These are phyloP conservation scores for Herpetomonas samuelpessoai DNA, from an alignment of 208 protist genomes.

Conservation along the genomic window DNA sequence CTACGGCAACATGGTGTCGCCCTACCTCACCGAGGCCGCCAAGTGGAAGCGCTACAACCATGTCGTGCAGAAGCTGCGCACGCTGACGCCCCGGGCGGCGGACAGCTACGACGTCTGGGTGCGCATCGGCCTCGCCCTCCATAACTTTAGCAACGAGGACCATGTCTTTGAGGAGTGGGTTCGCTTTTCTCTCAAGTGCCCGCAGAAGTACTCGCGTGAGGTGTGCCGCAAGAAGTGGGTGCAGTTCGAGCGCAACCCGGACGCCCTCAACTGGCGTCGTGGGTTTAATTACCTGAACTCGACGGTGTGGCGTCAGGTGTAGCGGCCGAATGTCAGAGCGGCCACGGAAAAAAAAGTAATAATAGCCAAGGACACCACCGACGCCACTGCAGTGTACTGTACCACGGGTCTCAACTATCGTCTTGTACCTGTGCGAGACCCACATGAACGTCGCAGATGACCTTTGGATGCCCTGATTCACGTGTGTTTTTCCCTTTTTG, in stretches of 20 bases:
- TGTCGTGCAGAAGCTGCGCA: slow-evolving; percentile 54
- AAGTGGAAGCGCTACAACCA: slow-evolving; percentile 74
- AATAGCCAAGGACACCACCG: no score
- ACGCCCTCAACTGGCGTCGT: slow-evolving; percentile 78
- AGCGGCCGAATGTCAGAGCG: no score
- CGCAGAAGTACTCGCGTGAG: slow-evolving; percentile 77
- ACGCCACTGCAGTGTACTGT: no score
- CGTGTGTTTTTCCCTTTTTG: no score
- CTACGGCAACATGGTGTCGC: slow-evolving; percentile 76
- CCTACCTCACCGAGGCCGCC: slow-evolving; percentile 61
- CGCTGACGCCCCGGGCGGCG: slow-evolving; percentile 49
- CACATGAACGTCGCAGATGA: no score
- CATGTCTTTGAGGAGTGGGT: slow-evolving; percentile 89
- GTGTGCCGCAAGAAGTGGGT: slow-evolving; percentile 77
- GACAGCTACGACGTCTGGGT: slow-evolving; percentile 80
- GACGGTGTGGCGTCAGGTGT: slow-evolving; percentile 65
- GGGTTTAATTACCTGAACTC: slow-evolving; percentile 85
- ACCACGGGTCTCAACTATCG: no score
- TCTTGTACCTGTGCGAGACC: no score
- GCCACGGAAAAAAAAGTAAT: no score
- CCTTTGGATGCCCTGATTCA: no score
- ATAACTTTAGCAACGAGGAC: slow-evolving; percentile 88
- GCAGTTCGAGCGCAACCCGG: slow-evolving; percentile 83
- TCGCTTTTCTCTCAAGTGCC: slow-evolving; percentile 70
- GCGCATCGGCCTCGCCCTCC: slow-evolving; percentile 76